Percentiles rank a stretch among this genome's conserved stretches.
Conservation (phyloP, 2,329 filamentous ascomycete genomes). For the Penicillium verrucosum region DNA sequence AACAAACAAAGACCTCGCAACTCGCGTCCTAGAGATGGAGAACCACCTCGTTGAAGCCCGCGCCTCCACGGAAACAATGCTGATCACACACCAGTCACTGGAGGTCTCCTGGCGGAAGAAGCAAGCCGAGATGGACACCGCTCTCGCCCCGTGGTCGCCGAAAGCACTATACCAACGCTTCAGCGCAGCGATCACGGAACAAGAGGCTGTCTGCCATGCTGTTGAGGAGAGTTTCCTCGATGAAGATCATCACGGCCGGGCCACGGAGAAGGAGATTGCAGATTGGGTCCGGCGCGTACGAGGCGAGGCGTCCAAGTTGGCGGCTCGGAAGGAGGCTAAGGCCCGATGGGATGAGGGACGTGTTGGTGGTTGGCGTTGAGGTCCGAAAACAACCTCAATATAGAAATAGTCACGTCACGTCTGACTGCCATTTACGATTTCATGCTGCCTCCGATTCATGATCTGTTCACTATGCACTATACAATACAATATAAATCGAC, state of each 20-base stretch:
- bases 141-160: slow-evolving; percentile 78
- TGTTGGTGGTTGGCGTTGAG: slow-evolving; percentile 85
- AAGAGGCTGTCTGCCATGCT: slow-evolving; percentile 74
- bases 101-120: slow-evolving; percentile 91
- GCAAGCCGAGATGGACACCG: slow-evolving; percentile 82
- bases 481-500: not conserved
- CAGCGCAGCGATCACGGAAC: slow-evolving; percentile 72
- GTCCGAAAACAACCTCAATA: not conserved
- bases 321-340: slow-evolving; percentile 79
- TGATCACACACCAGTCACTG: slow-evolving; percentile 77
- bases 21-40: slow-evolving; percentile 41
- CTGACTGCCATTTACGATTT: slow-evolving; percentile 6
- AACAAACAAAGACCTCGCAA: slow-evolving; percentile 69
- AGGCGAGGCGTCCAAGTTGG: slow-evolving; percentile 74
- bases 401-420: not conserved
- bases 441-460: slow-evolving; percentile 7
- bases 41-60: slow-evolving; percentile 54
- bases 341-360: slow-evolving; percentile 94
- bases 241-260: slow-evolving; percentile 50
- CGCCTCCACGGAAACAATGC: slow-evolving; percentile 70
- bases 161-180: slow-evolving; percentile 81
- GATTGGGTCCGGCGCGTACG: slow-evolving; percentile 83
- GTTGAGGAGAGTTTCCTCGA: slow-evolving; percentile 93
- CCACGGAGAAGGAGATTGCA: slow-evolving; percentile 74
- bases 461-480: not conserved